Base-by-base conservation (phyloP, 176 grass and related monocot species). In the Musa troglodytarum region DNA sequence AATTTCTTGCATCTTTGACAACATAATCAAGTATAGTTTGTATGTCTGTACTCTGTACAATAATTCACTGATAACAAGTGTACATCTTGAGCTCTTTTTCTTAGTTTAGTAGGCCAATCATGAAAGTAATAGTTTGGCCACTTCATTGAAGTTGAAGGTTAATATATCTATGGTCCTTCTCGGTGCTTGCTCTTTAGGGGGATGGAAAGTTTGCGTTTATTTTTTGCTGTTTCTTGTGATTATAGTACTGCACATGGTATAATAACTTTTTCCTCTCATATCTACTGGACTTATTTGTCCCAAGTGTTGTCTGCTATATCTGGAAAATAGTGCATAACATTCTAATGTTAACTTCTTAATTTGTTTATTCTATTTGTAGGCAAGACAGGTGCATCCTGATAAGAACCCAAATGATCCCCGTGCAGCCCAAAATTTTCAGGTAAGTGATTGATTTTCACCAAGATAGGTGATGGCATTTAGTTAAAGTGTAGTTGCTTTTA, bases 381-480 rank as follows among this genome's bases (percentile, higher is more conserved):
- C 90, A 74, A 89, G 88, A 49, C 95, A 89, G 78, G 95, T 93
- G 22, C 95, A 98, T 79, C 95, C 95, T 14, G 90, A 98, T 76
- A 98, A 98, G 84, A 98, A 98, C 59, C 90, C 82, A 15, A 91
- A 98, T 77, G 88, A 98, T 78, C 95, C 90, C 2, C 76, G 84
- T 57, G 90, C 95, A 14, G 90, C 88, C 10, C 88, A 76, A 80
- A 98, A 93, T 15, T 94, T 98, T 74, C 95, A 98, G 88, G 95
- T 73, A 75, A 55, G 74, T 86, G 7, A 17, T 74, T 14, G 34
- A 28, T 54, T 81, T 73, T 80, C 53, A 11, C 67, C 69, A 19
- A 53, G 61, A 10, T 29, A 22, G 69, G 26, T 52, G 55, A 29
- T 73, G 52, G 2, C 2, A 3, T 59, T 77, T 56, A 61, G 28